These are phyloP conservation scores for Hordeum marinum DNA, from an alignment of 176 grass and related monocot genomes.

Conservation along the genomic window DNA sequence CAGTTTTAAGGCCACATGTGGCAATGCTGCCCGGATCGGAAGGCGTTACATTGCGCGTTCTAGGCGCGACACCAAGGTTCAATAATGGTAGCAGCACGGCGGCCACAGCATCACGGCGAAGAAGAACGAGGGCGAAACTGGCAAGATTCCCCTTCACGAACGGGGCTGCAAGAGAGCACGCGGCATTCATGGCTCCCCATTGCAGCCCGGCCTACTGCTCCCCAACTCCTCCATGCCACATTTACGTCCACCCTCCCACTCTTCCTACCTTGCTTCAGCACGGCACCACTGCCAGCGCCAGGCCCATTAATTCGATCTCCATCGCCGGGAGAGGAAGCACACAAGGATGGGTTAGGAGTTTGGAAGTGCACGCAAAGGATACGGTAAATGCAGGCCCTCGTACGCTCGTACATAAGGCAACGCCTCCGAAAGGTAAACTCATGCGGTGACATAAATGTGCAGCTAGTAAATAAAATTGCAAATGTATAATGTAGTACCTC, in stretches of 20 bases:
- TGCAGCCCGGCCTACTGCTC: not conserved
- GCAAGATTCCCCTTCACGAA: not conserved
- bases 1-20: not conserved
- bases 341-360: not conserved
- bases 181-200: constrained; percentile 12
- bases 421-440: not conserved
- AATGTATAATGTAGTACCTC: not conserved
- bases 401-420: not conserved
- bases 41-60: not conserved
- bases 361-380: not conserved
- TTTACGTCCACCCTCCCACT: not conserved
- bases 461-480: not conserved
- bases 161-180: not conserved
- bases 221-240: not conserved
- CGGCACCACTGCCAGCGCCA: not conserved
- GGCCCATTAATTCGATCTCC: not conserved
- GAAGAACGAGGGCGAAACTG: not conserved
- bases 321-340: not conserved
- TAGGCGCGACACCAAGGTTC: not conserved
- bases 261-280: not conserved
- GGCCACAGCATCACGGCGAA: not conserved
- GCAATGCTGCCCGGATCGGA: not conserved
- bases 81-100: not conserved
- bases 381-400: not conserved
- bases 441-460: not conserved